phyloP scores from a whole-genome alignment of 257 asterid species.

The Scutellaria galericulata region DNA sequence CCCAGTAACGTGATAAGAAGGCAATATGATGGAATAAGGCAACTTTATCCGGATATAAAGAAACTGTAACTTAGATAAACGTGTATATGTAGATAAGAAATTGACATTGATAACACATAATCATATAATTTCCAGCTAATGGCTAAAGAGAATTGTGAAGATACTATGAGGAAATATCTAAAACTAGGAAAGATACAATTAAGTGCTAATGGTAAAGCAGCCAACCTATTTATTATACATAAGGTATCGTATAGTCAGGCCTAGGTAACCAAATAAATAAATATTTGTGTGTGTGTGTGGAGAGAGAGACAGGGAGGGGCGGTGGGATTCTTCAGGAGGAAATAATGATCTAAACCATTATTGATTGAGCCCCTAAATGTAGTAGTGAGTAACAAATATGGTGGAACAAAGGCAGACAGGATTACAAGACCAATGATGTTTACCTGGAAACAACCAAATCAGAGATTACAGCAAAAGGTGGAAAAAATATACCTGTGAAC shows the following conservation, averaged over 20 bases:
- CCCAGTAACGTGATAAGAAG: neutral
- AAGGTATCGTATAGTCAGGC: neutral
- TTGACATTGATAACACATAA: neutral
- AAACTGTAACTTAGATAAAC: neutral
- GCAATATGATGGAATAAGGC: neutral
- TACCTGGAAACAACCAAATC: too few relatives aligned
- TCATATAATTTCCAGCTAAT: neutral
- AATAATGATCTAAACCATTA: neutral
- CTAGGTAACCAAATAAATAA: neutral
- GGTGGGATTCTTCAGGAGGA: neutral
- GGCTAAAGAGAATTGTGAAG: slow-evolving; percentile 3
- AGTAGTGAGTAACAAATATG: neutral
- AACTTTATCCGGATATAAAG: neutral
- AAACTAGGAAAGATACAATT: neutral
- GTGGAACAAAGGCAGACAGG: slow-evolving; percentile 7
- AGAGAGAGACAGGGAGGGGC: too few relatives aligned
- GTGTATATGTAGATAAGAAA: neutral
- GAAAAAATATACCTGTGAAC: slow-evolving; percentile 80
- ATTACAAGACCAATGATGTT: slow-evolving; percentile 11
- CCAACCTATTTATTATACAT: neutral
- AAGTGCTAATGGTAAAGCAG: neutral
- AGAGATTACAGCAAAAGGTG: neutral
- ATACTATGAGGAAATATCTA: neutral
- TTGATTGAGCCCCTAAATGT: slow-evolving; percentile 2
- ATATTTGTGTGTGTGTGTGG: too few relatives aligned